Evolutionary conservation across 495 filamentous ascomycete genomes (phyloP), one percentile per base, ranked within the genome.

Genomic region (Geopyxis carbonaria): DNA sequence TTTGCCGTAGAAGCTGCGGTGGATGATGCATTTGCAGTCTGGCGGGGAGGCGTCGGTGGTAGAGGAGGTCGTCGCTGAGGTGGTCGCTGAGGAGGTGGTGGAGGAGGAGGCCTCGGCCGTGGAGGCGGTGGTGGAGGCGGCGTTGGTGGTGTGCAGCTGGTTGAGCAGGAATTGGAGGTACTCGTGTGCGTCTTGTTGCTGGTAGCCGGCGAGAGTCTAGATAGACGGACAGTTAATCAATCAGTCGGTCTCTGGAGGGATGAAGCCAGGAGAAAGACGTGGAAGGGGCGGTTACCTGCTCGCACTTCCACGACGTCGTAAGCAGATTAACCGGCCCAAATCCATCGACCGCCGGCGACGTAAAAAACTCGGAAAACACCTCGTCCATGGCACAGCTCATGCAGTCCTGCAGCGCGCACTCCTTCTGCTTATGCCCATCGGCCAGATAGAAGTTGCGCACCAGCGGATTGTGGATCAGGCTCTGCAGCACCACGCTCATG

Each of bases 161-260:
- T 92, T 83, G 24, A 86, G 73, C 3, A 94, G 67, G 53, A 91
- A 92, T 54, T 89, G 80, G 61, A 92, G 83, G 58, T 86, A 94
- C 53, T 94, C 86, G 56, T 94, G 85, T 1, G 85, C 83, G 55
- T 94, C 86, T 60, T 93, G 86, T 58, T 93, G 83, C 43, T 80
- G 76, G 50, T 87, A 85, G n/a, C 83, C 82, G 7, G 82, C 78
- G 19, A 93, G 67, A n/a, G 78, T 70, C 65, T 85, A 62, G 16
- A 27, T 15, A n/a, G n/a, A n/a, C n/a, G n/a, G n/a, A n/a, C n/a
- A n/a, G n/a, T n/a, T n/a, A n/a, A n/a, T n/a, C 40, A 22, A 40
- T n/a, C n/a, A n/a, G n/a, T n/a, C n/a, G n/a, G n/a, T n/a, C n/a
- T n/a, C n/a, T n/a, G n/a, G n/a, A n/a, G n/a, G n/a, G 25, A 7